Evolutionary conservation across 257 asterid genomes (phyloP).

Genomic region (Plectranthus barbatus): DNA sequence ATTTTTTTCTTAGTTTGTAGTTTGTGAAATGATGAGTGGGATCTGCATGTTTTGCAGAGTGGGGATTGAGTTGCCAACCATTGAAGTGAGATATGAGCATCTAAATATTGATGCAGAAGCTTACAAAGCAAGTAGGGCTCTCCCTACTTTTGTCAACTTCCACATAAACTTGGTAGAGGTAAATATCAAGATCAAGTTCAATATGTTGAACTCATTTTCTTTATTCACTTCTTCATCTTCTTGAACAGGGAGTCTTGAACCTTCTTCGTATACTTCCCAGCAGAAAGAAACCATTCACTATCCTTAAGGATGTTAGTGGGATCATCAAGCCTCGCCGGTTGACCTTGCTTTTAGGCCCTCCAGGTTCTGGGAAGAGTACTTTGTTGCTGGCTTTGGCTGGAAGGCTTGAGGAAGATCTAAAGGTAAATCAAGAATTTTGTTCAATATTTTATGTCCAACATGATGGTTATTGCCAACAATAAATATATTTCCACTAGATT

Average conservation of each 20-base stretch:
- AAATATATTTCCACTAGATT: slow-evolving; percentile 13
- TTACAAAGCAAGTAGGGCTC: slow-evolving; percentile 38
- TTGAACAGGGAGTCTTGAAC: slow-evolving; percentile 9
- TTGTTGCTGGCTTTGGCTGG: slow-evolving; percentile 64
- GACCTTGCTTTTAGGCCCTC: slow-evolving; percentile 71
- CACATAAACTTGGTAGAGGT: slow-evolving; percentile 44
- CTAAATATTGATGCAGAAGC: slow-evolving; percentile 54
- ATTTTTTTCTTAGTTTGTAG: too few relatives aligned
- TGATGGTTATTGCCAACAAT: not conserved
- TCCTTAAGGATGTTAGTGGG: slow-evolving; percentile 52
- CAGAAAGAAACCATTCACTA: slow-evolving; percentile 37
- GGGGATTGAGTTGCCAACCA: slow-evolving; percentile 56
- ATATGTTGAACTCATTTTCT: too few relatives aligned
- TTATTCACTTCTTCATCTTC: not conserved
- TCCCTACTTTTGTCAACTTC: slow-evolving; percentile 50
- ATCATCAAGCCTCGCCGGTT: slow-evolving; percentile 55
- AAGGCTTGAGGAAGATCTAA: slow-evolving; percentile 44
- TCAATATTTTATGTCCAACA: not conserved
- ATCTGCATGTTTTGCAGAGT: slow-evolving; percentile 30
- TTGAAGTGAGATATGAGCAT: slow-evolving; percentile 66
- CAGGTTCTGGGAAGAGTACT: slow-evolving; percentile 65
- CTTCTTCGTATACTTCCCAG: slow-evolving; percentile 36
- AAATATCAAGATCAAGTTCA: not conserved
- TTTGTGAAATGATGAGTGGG: too few relatives aligned
- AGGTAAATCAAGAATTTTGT: slow-evolving; percentile 15